Base-by-base conservation (phyloP, 2,329 filamentous ascomycete genomes). In the Rhynchosporium agropyri region DNA sequence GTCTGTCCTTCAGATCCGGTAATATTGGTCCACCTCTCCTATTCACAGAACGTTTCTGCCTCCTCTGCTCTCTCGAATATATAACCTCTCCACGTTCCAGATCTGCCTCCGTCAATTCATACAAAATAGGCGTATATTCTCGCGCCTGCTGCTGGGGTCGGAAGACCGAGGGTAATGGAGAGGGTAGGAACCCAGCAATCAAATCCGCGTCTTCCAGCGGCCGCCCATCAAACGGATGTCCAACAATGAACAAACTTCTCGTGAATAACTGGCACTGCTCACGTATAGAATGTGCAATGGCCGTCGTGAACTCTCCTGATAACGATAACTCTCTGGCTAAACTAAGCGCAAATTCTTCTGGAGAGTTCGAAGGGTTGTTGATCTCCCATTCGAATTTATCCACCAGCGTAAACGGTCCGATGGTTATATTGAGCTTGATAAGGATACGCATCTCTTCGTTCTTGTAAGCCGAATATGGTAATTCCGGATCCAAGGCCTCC, bases 311-410 rank as follows among this genome's bases (percentile, higher is more conserved):
- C 76, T 99, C 95, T 67, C 95, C 95, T 0, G 91, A 92, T 20
- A 99, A 83, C 4, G 93, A 93, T 31, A 99, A 83, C 72, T 99
- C 95, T 63, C 87, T 86, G 0, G 93, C 88, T 91, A 98, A 96
- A 74, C 88, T 88, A 65, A 85, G 81, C 31, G 95, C 95, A 75
- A 99, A 99, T 63, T 96, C 92, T 77, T 99, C 95, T 2, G 95
- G 92, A 0, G 90, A 96, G 76, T 99, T 99, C 60, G 89, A 80
- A 0, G 93, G 90, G 75, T 97, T 96, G 77, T 98, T 98, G 74
- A 98, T 92, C 71, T 99, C 95, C 95, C 95, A 99, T 77, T 99
- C 95, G 66, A 99, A 98, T 75, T 98, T 95, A 73, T 99, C 95
- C 42, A 97, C 89, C 31, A 99, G 81, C 0, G 93, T 98, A 73